Evolutionary conservation across 129 eudicot genomes (phyloP), one percentile per base, ranked within the genome.

Genomic region (Lonicera japonica): DNA sequence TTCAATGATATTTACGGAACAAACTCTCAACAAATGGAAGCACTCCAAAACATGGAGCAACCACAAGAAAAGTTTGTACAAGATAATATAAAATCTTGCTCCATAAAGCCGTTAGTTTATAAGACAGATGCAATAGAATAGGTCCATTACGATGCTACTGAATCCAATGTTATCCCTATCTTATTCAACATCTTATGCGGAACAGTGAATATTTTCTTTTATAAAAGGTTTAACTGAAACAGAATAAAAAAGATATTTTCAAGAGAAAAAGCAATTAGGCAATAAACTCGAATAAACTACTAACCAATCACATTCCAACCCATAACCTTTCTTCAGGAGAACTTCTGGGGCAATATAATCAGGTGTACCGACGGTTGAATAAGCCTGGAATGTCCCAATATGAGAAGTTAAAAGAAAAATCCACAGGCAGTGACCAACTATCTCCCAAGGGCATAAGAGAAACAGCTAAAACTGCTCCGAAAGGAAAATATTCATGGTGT

Each of bases 301-400:
- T 76, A 67, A 90, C 97, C 97, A 90, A 70, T 90, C 95, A 74
- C 97, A 86, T 75, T 90, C 97, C 77, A 90, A 58, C 54, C 84
- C 88, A 74, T 90, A 90, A 48, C 97, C 97, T 70, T 90, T 90
- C 82, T 90, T 90, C 50, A 90, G 73, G 17, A 90, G 69, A 72
- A 90, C 97, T 73, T 90, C 97, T 60, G 97, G 97, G 65, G 97
- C 97, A 75, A 90, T 90, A 67, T 90, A 90, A 67, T 90, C 97
- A 58, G 97, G 97, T 45, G 97, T 90, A 60, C 97, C 97, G 25
- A 90, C 97, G 5, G 97, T 90, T 52, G 97, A 90, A 72, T 80
- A 90, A 76, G 97, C 97, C 97, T 90, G 84, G 65, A 77, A 64
- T 54, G 38, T 36, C 62, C 38, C 65, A 74, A 58, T 56, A 58